Evolutionary conservation across 2,329 filamentous ascomycete genomes (phyloP).

Genomic region (Aspergillus niger): DNA sequence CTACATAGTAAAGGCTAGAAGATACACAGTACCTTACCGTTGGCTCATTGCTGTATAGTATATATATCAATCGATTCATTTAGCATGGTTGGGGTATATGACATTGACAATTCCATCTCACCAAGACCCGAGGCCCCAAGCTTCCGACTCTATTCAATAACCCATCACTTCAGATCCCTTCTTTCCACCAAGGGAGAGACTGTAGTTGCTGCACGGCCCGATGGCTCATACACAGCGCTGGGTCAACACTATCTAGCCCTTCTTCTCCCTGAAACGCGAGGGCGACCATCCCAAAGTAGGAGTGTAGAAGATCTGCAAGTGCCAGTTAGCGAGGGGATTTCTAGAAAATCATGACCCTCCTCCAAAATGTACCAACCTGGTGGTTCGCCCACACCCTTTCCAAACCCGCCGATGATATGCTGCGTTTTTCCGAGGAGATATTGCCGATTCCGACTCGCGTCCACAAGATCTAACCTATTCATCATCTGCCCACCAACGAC

Average conservation of each 20-base stretch:
- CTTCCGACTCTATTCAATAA: neutral
- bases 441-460: constrained; percentile 62
- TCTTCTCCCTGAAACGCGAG: constrained; percentile 72
- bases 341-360: neutral
- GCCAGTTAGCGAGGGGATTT: neutral
- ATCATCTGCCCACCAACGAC: constrained; percentile 56
- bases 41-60: neutral
- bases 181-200: constrained; percentile 43
- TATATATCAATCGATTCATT: neutral
- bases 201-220: constrained; percentile 44
- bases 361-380: constrained; percentile 56
- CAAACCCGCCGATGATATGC: constrained; percentile 80
- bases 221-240: constrained; percentile 72
- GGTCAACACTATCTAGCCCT: constrained; percentile 70
- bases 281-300: constrained; percentile 81
- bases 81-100: constrained; percentile 9
- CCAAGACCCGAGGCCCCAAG: neutral
- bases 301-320: constrained; percentile 73
- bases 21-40: neutral
- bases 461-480: constrained; percentile 59
- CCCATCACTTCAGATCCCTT: constrained; percentile 5
- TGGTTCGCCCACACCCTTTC: constrained; percentile 67
- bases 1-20: neutral
- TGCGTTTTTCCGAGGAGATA: constrained; percentile 87
- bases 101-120: constrained; percentile 1